phyloP scores from a whole-genome alignment of 805 yeast species.

The Metschnikowia amazonensis region DNA sequence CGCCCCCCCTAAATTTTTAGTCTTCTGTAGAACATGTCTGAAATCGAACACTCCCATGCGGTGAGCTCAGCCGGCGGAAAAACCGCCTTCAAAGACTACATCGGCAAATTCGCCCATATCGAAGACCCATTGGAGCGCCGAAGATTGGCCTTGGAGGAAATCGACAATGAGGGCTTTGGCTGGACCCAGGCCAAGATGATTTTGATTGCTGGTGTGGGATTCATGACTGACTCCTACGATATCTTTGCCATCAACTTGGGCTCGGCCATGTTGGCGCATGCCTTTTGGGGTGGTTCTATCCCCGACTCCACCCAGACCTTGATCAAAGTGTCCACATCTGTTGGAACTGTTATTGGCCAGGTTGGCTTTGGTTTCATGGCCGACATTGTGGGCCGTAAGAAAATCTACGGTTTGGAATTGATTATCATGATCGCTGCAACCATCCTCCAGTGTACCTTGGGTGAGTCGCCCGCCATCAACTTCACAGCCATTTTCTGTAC shows the following conservation, averaged over 20 bases:
- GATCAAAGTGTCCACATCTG: slow-evolving; percentile 84
- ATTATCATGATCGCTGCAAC: slow-evolving; percentile 81
- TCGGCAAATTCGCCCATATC: slow-evolving; percentile 75
- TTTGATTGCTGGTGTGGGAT: slow-evolving; percentile 87
- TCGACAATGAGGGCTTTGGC: slow-evolving; percentile 74
- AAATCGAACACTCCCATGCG: slow-evolving; percentile 21
- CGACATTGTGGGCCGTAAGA: slow-evolving; percentile 81
- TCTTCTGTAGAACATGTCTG: slow-evolving; percentile 20
- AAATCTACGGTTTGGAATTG: slow-evolving; percentile 81
- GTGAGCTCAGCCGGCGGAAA: slow-evolving; percentile 59
- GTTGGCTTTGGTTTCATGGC: slow-evolving; percentile 78
- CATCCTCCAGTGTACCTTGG: slow-evolving; percentile 70
- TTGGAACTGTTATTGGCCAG: slow-evolving; percentile 92
- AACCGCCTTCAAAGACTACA: slow-evolving; percentile 79
- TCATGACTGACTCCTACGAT: slow-evolving; percentile 89
- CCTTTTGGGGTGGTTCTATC: slow-evolving; percentile 60
- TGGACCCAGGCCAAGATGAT: slow-evolving; percentile 84
- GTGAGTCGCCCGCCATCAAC: slow-evolving; percentile 65
- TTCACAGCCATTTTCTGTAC: slow-evolving; percentile 72
- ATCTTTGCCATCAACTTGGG: slow-evolving; percentile 86
- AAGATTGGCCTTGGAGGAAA: slow-evolving; percentile 78
- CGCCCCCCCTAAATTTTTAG: not conserved
- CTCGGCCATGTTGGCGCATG: slow-evolving; percentile 72
- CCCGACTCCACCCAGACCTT: slow-evolving; percentile 74
- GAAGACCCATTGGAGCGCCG: slow-evolving; percentile 85